Conservation (phyloP, 495 filamentous ascomycete species). For the Aspergillus bridgeri region DNA sequence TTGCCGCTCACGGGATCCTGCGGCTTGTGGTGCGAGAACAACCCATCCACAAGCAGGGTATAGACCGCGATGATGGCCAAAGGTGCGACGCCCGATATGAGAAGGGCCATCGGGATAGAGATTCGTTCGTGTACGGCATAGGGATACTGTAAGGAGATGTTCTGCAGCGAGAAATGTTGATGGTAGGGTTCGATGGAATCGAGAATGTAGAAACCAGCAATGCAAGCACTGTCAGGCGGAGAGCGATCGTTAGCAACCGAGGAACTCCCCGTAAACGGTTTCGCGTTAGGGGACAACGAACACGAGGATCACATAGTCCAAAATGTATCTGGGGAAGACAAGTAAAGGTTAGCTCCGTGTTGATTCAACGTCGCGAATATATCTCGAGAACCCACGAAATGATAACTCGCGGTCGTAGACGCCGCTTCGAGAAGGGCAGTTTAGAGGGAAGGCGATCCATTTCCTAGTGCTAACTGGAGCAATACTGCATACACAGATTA, state of each 20-base stretch:
- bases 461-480: neutral
- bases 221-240: constrained; percentile 40
- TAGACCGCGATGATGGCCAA: constrained; percentile 65
- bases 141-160: constrained; percentile 66
- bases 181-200: constrained; percentile 55
- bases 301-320: constrained; percentile 67
- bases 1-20: constrained; percentile 33
- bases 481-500: no score
- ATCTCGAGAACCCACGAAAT: constrained; percentile 44
- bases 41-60: constrained; percentile 68
- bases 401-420: constrained; percentile 47
- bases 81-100: constrained; percentile 57
- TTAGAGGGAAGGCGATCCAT: constrained; percentile 42
- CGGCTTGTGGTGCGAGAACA: constrained; percentile 61
- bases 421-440: constrained; percentile 52
- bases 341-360: constrained; percentile 10
- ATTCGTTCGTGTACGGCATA: constrained; percentile 73
- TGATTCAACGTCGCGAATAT: neutral
- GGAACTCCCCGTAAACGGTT: constrained; percentile 21
- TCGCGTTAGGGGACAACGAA: constrained; percentile 33
- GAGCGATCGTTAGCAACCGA: constrained; percentile 35
- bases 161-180: constrained; percentile 57
- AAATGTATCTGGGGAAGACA: constrained; percentile 50
- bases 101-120: constrained; percentile 52
- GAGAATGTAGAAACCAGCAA: constrained; percentile 51